phyloP scores from a whole-genome alignment of 192 early-diverging fungal genomes.

The Backusella mclennaniae region DNA sequence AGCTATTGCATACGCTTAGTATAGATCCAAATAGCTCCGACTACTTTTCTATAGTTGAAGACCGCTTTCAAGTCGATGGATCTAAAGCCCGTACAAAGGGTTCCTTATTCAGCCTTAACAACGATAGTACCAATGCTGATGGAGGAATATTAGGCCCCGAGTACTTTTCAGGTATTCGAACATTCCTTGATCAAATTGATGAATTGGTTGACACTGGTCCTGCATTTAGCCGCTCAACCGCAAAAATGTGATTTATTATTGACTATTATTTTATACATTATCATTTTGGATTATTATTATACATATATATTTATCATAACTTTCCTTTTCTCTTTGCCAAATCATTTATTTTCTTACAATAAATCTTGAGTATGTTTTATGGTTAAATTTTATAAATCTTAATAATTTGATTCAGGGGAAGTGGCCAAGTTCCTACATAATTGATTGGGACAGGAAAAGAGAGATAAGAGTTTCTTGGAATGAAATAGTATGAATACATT shows the following conservation, averaged over 20 bases:
- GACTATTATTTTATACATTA: neutral
- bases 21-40: neutral
- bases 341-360: neutral
- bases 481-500: neutral
- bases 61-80: slow-evolving; percentile 8
- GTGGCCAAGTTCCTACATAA: neutral
- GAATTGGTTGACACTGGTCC: slow-evolving; percentile 30
- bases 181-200: slow-evolving; percentile 37
- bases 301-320: neutral
- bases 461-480: neutral
- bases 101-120: neutral
- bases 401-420: neutral
- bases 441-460: neutral
- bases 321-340: slow-evolving; percentile 6
- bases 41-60: slow-evolving; percentile 6
- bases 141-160: slow-evolving; percentile 25
- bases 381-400: neutral
- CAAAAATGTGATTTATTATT: neutral
- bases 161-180: slow-evolving; percentile 35
- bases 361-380: neutral
- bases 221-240: slow-evolving; percentile 8
- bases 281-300: neutral
- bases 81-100: neutral
- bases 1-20: neutral
- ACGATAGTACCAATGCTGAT: neutral